Evolutionary conservation across 2,329 filamentous ascomycete species (phyloP).

Genomic region (Microcyclosporella mali): DNA sequence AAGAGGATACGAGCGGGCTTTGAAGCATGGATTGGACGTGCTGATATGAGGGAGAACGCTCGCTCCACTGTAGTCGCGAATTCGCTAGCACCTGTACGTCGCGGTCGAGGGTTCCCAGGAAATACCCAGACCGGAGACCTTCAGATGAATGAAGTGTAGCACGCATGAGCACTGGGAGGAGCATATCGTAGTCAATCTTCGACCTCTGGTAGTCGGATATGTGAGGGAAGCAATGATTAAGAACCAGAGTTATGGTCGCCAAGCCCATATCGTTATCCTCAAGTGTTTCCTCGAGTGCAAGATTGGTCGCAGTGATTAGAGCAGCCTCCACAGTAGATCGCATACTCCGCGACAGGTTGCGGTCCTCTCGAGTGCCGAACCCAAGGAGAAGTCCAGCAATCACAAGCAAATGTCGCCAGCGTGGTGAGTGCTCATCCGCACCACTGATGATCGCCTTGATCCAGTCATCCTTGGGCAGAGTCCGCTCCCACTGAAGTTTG

Average conservation of each 20-base stretch:
- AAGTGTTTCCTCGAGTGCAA: constrained; percentile 59
- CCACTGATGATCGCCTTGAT: constrained; percentile 53
- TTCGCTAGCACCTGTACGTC: constrained; percentile 55
- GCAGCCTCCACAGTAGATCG: constrained; percentile 64
- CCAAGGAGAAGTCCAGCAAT: constrained; percentile 73
- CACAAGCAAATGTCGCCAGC: constrained; percentile 81
- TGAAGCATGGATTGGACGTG: constrained; percentile 54
- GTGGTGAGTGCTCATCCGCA: constrained; percentile 54
- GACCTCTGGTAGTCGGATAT: constrained; percentile 56
- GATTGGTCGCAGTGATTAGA: constrained; percentile 66
- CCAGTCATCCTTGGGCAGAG: constrained; percentile 48
- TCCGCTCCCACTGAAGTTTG: constrained; percentile 27
- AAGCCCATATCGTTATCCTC: constrained; percentile 45
- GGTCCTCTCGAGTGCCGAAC: constrained; percentile 59
- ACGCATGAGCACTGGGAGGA: constrained; percentile 64
- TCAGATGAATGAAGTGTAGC: constrained; percentile 63
- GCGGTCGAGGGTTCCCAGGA: constrained; percentile 62
- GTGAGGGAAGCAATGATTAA: constrained; percentile 71
- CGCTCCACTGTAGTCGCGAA: constrained; percentile 58
- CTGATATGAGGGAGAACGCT: constrained; percentile 52
- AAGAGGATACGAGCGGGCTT: constrained; percentile 57
- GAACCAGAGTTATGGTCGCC: constrained; percentile 57
- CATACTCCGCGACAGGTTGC: constrained; percentile 58
- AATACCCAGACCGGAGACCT: constrained; percentile 70
- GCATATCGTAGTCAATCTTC: constrained; percentile 57